Percentiles rank a stretch among this genome's conserved stretches.
These are phyloP conservation scores for Apophysomyces elegans DNA, from an alignment of 371 early-diverging fungal species.

Conservation along the genomic window DNA sequence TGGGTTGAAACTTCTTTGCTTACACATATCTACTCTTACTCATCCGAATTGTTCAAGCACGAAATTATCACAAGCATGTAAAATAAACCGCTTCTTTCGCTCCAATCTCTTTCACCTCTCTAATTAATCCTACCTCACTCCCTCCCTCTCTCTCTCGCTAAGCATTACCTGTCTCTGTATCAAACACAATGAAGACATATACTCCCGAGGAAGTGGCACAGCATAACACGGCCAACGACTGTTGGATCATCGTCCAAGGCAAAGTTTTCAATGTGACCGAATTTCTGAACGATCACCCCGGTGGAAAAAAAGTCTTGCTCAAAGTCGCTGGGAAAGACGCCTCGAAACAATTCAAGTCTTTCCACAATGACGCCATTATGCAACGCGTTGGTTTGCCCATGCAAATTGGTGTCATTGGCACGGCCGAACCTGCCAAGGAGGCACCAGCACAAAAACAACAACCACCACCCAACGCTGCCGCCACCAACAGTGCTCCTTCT, in stretches of 20 bases:
- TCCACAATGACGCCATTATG: constrained; percentile 74
- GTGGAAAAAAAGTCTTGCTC: constrained; percentile 77
- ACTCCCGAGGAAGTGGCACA: constrained; percentile 74
- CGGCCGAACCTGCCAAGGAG: constrained; percentile 47
- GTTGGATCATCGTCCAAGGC: constrained; percentile 84
- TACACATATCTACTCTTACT: constrained; percentile 1
- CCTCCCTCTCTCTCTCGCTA: constrained; percentile 1
- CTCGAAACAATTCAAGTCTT: constrained; percentile 85
- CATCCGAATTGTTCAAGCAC: constrained; percentile 1
- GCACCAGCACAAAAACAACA: constrained; percentile 15
- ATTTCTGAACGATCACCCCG: constrained; percentile 90
- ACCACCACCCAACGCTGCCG: constrained; percentile 13
- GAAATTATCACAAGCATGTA: background rate
- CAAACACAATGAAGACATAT: constrained; percentile 28
- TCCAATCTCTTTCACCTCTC: no score
- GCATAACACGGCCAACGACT: constrained; percentile 77
- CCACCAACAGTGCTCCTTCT: background rate
- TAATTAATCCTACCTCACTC: background rate
- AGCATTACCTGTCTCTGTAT: background rate
- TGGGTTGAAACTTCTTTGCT: constrained; percentile 4
- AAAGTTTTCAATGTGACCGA: constrained; percentile 90
- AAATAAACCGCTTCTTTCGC: background rate
- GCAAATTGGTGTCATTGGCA: constrained; percentile 64
- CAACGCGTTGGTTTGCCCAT: constrained; percentile 64
- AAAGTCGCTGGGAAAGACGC: constrained; percentile 90